These are phyloP conservation scores for Diaporthe sp. DNA, from an alignment of 2,329 filamentous ascomycete species.

Conservation along the genomic window DNA sequence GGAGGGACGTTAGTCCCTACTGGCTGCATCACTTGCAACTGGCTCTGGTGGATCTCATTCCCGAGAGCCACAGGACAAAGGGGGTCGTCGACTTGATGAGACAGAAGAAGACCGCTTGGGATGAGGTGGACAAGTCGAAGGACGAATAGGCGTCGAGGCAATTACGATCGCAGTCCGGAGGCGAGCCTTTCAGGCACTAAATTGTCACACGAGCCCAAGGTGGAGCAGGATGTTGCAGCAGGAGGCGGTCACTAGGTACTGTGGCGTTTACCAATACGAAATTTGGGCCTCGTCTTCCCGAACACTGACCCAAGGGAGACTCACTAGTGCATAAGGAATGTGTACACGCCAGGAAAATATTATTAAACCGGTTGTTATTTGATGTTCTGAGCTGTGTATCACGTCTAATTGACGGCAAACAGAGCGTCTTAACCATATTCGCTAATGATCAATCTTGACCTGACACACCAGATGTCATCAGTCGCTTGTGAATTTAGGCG, in stretches of 20 bases:
- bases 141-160: not conserved
- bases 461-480: not conserved
- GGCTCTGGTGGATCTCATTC: conserved; percentile 18
- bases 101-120: not conserved
- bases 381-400: not conserved
- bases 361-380: not conserved
- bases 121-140: not conserved
- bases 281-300: too few species aligned
- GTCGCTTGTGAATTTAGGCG: not conserved
- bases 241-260: accelerated
- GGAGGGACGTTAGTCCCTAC: conserved; percentile 46
- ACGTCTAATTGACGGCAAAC: not conserved
- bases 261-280: too few species aligned
- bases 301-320: too few species aligned
- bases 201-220: not conserved
- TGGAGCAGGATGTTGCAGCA: not conserved
- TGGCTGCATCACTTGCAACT: conserved; percentile 47
- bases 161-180: too few species aligned
- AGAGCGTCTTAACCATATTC: not conserved
- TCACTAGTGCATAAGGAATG: not conserved
- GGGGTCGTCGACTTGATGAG: not conserved
- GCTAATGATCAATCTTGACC: not conserved
- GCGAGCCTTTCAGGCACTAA: not conserved
- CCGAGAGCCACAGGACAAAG: conserved; percentile 33
- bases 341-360: too few species aligned